phyloP scores from a whole-genome alignment of 2,329 filamentous ascomycete species.

The Colletotrichum brevisporum region DNA sequence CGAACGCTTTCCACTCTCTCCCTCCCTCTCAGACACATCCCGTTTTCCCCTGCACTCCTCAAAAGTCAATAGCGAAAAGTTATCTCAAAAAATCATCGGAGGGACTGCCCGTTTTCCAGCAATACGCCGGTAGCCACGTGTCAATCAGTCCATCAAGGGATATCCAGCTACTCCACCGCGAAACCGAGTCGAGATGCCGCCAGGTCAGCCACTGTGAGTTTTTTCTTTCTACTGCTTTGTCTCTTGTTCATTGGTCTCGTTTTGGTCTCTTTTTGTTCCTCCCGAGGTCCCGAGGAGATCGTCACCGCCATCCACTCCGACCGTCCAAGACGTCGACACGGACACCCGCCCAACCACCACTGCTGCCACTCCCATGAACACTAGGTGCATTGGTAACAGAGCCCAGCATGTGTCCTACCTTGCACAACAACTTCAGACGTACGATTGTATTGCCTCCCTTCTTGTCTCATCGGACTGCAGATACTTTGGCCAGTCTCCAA shows the following conservation, averaged over 20 bases:
- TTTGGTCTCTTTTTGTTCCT: slow-evolving; percentile 3
- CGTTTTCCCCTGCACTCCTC: background rate
- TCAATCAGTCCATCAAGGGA: slow-evolving; percentile 22
- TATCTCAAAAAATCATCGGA: slow-evolving; percentile 25
- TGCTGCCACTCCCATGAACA: slow-evolving; percentile 15
- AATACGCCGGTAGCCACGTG: slow-evolving; percentile 25
- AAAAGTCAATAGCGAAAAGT: slow-evolving; percentile 15
- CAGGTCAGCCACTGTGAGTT: slow-evolving; percentile 40
- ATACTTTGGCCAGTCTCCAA: slow-evolving; percentile 22
- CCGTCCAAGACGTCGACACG: slow-evolving; percentile 2
- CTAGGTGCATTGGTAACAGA: slow-evolving; percentile 31
- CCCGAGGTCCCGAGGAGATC: background rate
- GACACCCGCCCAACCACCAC: background rate
- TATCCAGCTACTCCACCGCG: background rate
- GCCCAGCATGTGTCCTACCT: slow-evolving; percentile 3
- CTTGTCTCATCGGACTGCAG: slow-evolving; percentile 6
- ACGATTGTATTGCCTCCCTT: slow-evolving; percentile 9
- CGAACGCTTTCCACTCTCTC: slow-evolving; percentile 25
- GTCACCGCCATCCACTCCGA: slow-evolving; percentile 1
- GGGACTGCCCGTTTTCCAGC: background rate
- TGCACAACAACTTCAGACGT: background rate
- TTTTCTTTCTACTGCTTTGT: slow-evolving; percentile 14
- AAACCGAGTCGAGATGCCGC: slow-evolving; percentile 21
- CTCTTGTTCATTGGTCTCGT: slow-evolving; percentile 12
- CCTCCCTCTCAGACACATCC: background rate